A percentile compares a stretch with the other conserved stretches of the same genome.
phyloP scores from a whole-genome alignment of 371 early-diverging fungal species.

The Syncephalastrum monosporum region DNA sequence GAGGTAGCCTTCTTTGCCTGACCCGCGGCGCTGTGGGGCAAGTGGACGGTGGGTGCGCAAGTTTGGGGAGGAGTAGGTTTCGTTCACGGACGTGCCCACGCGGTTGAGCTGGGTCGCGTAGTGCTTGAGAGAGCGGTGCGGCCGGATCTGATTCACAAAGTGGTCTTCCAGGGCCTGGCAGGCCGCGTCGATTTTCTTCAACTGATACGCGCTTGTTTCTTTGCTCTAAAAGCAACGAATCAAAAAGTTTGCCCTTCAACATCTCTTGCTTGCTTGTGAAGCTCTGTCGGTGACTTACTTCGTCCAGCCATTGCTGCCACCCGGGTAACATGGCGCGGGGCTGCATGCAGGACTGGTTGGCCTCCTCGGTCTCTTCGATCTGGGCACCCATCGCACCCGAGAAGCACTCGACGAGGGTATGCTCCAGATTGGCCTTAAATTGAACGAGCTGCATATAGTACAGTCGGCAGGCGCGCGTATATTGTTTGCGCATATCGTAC shows the following conservation, averaged over 20 bases:
- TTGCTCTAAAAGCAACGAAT: constrained; percentile 25
- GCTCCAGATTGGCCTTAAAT: constrained; percentile 38
- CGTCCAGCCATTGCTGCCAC: constrained; percentile 43
- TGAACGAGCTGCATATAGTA: constrained; percentile 30
- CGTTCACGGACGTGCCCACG: neutral
- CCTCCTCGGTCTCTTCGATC: constrained; percentile 35
- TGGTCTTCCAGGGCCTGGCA: constrained; percentile 26
- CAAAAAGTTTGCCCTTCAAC: no score
- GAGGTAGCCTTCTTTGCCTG: constrained; percentile 38
- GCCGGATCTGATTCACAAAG: constrained; percentile 33
- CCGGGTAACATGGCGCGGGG: constrained; percentile 28
- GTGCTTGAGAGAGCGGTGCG: constrained; percentile 30
- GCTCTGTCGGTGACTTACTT: constrained; percentile 16
- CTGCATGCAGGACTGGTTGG: constrained; percentile 20
- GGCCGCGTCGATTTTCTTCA: constrained; percentile 26
- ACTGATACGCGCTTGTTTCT: constrained; percentile 31
- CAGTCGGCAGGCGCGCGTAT: constrained; percentile 41
- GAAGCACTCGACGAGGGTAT: constrained; percentile 35
- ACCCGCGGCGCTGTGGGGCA: neutral
- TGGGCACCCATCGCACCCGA: constrained; percentile 32
- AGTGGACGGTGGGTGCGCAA: neutral
- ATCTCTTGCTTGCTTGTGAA: neutral
- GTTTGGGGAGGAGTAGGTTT: neutral
- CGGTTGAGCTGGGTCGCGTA: constrained; percentile 22
- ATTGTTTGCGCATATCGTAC: constrained; percentile 63